Conservation (phyloP, 805 yeast species). For the Dipodascopsis uninucleata region DNA sequence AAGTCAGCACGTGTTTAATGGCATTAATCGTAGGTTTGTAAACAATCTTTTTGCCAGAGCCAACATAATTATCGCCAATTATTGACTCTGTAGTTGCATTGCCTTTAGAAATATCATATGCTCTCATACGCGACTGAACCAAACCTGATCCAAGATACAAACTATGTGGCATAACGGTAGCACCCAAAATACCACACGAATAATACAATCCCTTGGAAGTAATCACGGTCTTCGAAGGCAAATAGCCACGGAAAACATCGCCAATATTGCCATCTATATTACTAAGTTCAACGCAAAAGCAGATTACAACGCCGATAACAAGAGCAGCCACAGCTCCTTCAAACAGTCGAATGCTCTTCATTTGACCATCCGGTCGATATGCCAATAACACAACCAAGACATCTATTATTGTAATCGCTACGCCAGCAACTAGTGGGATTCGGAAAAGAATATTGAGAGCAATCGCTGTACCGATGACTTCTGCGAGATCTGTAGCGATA, state of each 20-base stretch:
- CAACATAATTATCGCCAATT: background rate
- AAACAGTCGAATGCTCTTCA: slow-evolving; percentile 68
- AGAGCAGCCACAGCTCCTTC: slow-evolving; percentile 74
- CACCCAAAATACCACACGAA: slow-evolving; percentile 81
- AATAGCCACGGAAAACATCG: slow-evolving; percentile 65
- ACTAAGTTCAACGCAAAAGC: slow-evolving; percentile 72
- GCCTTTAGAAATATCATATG: slow-evolving; percentile 58
- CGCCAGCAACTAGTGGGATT: slow-evolving; percentile 77
- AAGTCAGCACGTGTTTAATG: slow-evolving; percentile 63
- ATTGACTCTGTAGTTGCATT: slow-evolving; percentile 52
- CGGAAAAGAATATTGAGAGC: slow-evolving; percentile 76
- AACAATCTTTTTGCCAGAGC: background rate
- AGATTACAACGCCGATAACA: slow-evolving; percentile 75
- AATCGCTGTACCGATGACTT: slow-evolving; percentile 92
- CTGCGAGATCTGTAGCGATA: slow-evolving; percentile 92
- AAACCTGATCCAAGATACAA: slow-evolving; percentile 81
- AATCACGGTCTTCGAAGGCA: slow-evolving; percentile 49
- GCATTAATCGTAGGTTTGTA: slow-evolving; percentile 70
- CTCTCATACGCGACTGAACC: slow-evolving; percentile 77
- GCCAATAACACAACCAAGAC: slow-evolving; percentile 81
- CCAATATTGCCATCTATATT: slow-evolving; percentile 45
- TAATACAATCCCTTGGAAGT: slow-evolving; percentile 66
- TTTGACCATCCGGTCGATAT: slow-evolving; percentile 77
- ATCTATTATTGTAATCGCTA: slow-evolving; percentile 75
- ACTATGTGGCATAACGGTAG: slow-evolving; percentile 93